A percentile compares a stretch with the other conserved stretches of the same genome.
Evolutionary conservation across 331 rosid species (phyloP).

Genomic region (Stylosanthes scabra): DNA sequence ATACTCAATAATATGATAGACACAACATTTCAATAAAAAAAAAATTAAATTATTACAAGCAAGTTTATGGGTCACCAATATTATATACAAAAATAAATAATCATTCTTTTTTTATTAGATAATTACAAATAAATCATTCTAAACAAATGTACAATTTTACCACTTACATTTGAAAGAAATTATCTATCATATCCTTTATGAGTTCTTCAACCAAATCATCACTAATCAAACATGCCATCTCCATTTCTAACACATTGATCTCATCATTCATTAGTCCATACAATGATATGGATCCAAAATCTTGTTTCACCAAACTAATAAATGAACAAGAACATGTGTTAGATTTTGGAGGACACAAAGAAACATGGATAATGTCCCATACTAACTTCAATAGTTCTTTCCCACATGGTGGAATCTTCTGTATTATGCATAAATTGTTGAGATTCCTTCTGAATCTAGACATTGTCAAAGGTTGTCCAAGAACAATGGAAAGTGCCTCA

Average conservation of each 20-base stretch:
- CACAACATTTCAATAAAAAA: too few relatives aligned
- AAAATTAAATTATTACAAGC: too few relatives aligned
- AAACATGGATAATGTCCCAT: constrained; percentile 50
- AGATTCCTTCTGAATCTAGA: constrained; percentile 53
- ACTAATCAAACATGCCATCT: constrained; percentile 50
- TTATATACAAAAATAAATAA: too few relatives aligned
- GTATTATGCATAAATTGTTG: constrained; percentile 29
- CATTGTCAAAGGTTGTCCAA: constrained; percentile 50
- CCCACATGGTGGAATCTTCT: constrained; percentile 55
- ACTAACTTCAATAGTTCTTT: constrained; percentile 58
- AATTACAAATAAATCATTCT: too few relatives aligned
- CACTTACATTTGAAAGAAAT: too few relatives aligned
- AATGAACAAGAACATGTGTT: constrained; percentile 40
- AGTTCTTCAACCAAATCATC: constrained; percentile 66
- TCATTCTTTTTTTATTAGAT: too few relatives aligned
- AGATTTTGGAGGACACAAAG: constrained; percentile 38
- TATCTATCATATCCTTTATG: constrained; percentile 46
- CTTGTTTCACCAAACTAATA: constrained; percentile 56
- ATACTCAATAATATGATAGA: too few relatives aligned
- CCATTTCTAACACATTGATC: constrained; percentile 48
- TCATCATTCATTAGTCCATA: constrained; percentile 48
- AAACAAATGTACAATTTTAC: too few relatives aligned
- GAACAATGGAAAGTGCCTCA: constrained; percentile 62
- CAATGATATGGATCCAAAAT: constrained; percentile 56
- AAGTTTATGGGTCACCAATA: too few relatives aligned